Percentiles rank a stretch among this genome's conserved stretches.
phyloP scores from a whole-genome alignment of 1,284 basidiomycete genomes.

The Austroboletus novae-zelandiae region DNA sequence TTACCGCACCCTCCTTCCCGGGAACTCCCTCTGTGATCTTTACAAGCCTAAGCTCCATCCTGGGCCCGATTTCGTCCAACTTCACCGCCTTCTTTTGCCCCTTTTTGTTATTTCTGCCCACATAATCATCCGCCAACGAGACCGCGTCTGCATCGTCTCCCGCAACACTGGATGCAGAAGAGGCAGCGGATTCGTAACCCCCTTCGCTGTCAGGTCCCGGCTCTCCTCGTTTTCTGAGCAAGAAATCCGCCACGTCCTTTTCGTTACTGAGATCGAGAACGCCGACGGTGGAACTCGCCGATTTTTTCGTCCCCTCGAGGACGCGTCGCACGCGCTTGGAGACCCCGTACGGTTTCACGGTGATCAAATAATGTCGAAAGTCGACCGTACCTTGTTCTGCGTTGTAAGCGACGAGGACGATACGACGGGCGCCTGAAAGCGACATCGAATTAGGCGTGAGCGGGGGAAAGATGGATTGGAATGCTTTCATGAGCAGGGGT shows the following conservation, averaged over 20 bases:
- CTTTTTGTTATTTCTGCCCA: conserved; percentile 91
- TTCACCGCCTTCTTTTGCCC: conserved; percentile 89
- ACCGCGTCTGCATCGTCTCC: conserved; percentile 83
- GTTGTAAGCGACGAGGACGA: conserved; percentile 94
- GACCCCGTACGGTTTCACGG: conserved; percentile 92
- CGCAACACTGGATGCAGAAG: conserved; percentile 72
- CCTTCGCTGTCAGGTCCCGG: conserved; percentile 62
- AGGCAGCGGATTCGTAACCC: conserved; percentile 82
- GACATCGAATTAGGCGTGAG: conserved; percentile 79
- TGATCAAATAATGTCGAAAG: conserved; percentile 93
- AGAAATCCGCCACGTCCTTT: conserved; percentile 94
- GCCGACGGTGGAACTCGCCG: conserved; percentile 37
- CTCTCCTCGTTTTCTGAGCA: conserved; percentile 73
- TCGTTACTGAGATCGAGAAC: conserved; percentile 84
- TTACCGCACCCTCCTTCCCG: conserved; percentile 83
- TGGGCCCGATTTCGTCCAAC: conserved; percentile 92
- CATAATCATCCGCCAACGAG: conserved; percentile 87
- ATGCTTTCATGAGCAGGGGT: conserved; percentile 77
- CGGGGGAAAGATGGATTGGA: conserved; percentile 86
- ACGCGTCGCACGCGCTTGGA: conserved; percentile 90
- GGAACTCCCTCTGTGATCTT: conserved; percentile 96
- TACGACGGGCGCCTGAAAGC: conserved; percentile 82
- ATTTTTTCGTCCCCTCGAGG: conserved; percentile 63
- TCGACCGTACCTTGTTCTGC: conserved; percentile 85
- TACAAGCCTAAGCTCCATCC: conserved; percentile 90